Evolutionary conservation across 164 flowering plant species (phyloP).

Genomic region (Euptelea pleiosperma): DNA sequence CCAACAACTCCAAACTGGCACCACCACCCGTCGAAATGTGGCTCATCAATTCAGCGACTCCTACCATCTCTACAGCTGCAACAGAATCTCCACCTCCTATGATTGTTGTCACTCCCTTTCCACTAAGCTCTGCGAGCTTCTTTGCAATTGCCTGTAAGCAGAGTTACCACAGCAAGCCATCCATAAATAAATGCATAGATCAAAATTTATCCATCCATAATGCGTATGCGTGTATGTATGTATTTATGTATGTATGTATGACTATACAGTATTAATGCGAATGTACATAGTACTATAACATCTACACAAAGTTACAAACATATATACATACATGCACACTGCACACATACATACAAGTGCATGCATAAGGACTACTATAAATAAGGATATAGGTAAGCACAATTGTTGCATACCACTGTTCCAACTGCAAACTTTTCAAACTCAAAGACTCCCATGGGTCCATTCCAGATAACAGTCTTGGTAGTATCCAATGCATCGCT

Average conservation of each 20-base stretch:
- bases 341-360: too few relatives aligned
- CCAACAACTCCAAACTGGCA: conserved; percentile 80
- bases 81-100: conserved; percentile 87
- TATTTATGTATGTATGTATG: background rate
- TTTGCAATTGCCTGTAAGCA: conserved; percentile 59
- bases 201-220: background rate
- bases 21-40: conserved; percentile 92
- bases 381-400: background rate
- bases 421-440: conserved; percentile 74
- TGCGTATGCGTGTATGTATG: background rate
- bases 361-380: too few relatives aligned
- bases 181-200: background rate
- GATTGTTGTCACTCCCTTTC: conserved; percentile 70
- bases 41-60: conserved; percentile 71
- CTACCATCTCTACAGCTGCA: conserved; percentile 78
- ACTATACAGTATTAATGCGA: too few relatives aligned
- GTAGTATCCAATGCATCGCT: conserved; percentile 65
- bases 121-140: conserved; percentile 69
- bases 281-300: too few relatives aligned
- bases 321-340: too few relatives aligned
- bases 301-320: too few relatives aligned
- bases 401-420: conserved; percentile 50
- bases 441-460: conserved; percentile 88
- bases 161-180: background rate
- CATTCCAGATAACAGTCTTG: conserved; percentile 83